phyloP scores from a whole-genome alignment of 2,329 filamentous ascomycete genomes.

The Pestalotiopsis sp. region DNA sequence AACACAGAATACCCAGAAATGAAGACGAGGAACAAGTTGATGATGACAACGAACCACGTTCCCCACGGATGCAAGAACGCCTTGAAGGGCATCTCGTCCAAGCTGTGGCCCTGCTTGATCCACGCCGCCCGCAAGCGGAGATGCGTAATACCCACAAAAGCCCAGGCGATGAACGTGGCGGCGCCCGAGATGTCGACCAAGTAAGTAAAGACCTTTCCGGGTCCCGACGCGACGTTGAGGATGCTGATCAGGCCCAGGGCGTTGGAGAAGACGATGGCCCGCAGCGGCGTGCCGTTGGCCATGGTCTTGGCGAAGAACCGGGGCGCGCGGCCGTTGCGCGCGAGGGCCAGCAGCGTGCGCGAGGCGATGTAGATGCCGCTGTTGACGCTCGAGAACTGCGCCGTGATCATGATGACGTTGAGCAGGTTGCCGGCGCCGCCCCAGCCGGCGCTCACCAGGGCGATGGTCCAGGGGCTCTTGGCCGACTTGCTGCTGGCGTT shows the following conservation, averaged over 20 bases:
- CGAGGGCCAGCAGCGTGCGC: conserved; percentile 30
- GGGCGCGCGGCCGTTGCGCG: conserved; percentile 27
- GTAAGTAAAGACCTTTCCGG: conserved; percentile 31
- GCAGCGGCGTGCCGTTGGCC: conserved; percentile 27
- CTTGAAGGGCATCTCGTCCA: conserved; percentile 25
- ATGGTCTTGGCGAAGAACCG: conserved; percentile 30
- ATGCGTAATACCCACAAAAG: conserved; percentile 33
- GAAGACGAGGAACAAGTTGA: conserved; percentile 31
- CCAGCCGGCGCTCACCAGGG: conserved; percentile 31
- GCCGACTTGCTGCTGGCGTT: conserved; percentile 30
- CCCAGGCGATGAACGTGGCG: conserved; percentile 32
- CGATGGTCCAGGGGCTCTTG: conserved; percentile 34
- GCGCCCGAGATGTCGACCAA: conserved; percentile 30
- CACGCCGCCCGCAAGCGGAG: conserved; percentile 29
- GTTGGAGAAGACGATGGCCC: conserved; percentile 32
- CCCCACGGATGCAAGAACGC: conserved; percentile 27
- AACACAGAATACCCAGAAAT: conserved; percentile 32
- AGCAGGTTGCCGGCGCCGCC: conserved; percentile 29
- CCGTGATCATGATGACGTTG: conserved; percentile 37
- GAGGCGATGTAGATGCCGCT: conserved; percentile 42
- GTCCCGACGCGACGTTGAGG: conserved; percentile 32
- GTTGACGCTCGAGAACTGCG: conserved; percentile 36
- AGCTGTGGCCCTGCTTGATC: conserved; percentile 25
- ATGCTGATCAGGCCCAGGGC: conserved; percentile 30
- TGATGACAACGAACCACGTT: conserved; percentile 27